Evolutionary conservation across 805 yeast genomes (phyloP), one percentile per base, ranked within the genome.

Genomic region (Saccharomycopsis synnaedendra): DNA sequence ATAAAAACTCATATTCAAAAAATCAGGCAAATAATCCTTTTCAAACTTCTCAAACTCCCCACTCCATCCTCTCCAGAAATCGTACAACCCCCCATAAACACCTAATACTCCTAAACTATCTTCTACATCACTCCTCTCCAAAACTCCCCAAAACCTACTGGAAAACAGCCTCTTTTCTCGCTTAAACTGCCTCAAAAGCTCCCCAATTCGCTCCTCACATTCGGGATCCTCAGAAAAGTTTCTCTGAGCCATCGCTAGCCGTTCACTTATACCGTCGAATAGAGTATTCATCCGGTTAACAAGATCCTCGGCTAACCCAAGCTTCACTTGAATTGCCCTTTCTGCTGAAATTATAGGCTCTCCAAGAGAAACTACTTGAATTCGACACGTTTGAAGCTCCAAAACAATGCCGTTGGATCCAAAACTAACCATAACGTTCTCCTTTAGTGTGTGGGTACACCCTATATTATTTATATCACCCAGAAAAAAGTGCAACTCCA

Each of bases 21-120:
- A 37, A 10, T 93, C 98, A 1, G 97, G 97, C 51, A 90, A 72
- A 59, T 74, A 93, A 27, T 72, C 71, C 41, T 73, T 72, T 51
- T 85, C 97, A 65, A 93, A 90, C 5, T 77, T 83, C 36, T 76
- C 72, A 57, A 93, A 88, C 49, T 82, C 95, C 28, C 64, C 57
- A 63, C 90, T 96, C 97, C 97, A 93, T 39, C 70, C 75, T 28
- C 19, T 19, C 19, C 19, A 19, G 19, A 19, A 19, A 19, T 19
- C 19, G 19, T 19, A 19, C 19, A 19, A 19, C 19, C 19, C 19
- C 19, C 19, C 19, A 19, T 19, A 19, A 19, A 19, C 19, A 86
- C 88, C 3, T 94, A 89, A 32, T 80, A 66, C 48, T 83, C 87
- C 58, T 90, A 96, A n/a, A 90, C 69, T 35, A 74, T 73, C 56